Percentiles rank a stretch among this genome's conserved stretches.
Conservation (phyloP, 352 stramenopile genomes). For the Phytophthora ohioensis region DNA sequence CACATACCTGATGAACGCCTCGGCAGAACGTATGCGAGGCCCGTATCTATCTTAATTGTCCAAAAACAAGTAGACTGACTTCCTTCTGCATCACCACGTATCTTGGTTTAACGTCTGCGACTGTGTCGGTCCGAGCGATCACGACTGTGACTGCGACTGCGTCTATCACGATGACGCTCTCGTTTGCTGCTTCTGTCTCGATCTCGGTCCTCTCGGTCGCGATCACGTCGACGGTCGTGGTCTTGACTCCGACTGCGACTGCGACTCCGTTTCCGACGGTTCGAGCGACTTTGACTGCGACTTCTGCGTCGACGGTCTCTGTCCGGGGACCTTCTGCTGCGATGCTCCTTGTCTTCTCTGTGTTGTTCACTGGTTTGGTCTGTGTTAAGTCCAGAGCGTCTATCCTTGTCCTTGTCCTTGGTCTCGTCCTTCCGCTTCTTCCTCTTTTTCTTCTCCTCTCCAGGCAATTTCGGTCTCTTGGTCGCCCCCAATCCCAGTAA, state of each 20-base stretch:
- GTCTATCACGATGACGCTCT: slow-evolving; percentile 28
- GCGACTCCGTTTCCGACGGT: slow-evolving; percentile 25
- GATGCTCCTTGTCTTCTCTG: slow-evolving; percentile 26
- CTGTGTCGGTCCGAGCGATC: slow-evolving; percentile 36
- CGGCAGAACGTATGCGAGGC: slow-evolving; percentile 9
- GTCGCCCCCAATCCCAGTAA: slow-evolving; percentile 94
- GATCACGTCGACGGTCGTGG: slow-evolving; percentile 14
- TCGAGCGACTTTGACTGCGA: slow-evolving; percentile 11
- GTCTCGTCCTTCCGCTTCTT: slow-evolving; percentile 33
- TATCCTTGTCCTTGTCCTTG: slow-evolving; percentile 11
- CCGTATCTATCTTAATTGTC: slow-evolving; percentile 29
- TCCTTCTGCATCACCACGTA: neutral
- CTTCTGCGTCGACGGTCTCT: slow-evolving; percentile 18
- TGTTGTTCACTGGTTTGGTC: slow-evolving; percentile 5
- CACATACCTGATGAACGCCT: slow-evolving; percentile 16
- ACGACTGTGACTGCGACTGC: slow-evolving; percentile 25
- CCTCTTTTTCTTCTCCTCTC: slow-evolving; percentile 54
- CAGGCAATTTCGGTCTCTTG: slow-evolving; percentile 62
- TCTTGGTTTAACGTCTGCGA: slow-evolving; percentile 36
- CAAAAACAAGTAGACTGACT: slow-evolving; percentile 11
- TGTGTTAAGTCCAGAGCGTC: slow-evolving; percentile 24
- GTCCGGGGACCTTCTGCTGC: slow-evolving; percentile 17
- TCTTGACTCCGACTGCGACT: slow-evolving; percentile 24
- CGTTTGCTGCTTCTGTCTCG: slow-evolving; percentile 18
- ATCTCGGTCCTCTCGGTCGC: slow-evolving; percentile 26